A percentile compares a stretch with the other conserved stretches of the same genome.
These are phyloP conservation scores for Ophiostoma sp. DNA, from an alignment of 2,329 filamentous ascomycete genomes.

Conservation along the genomic window DNA sequence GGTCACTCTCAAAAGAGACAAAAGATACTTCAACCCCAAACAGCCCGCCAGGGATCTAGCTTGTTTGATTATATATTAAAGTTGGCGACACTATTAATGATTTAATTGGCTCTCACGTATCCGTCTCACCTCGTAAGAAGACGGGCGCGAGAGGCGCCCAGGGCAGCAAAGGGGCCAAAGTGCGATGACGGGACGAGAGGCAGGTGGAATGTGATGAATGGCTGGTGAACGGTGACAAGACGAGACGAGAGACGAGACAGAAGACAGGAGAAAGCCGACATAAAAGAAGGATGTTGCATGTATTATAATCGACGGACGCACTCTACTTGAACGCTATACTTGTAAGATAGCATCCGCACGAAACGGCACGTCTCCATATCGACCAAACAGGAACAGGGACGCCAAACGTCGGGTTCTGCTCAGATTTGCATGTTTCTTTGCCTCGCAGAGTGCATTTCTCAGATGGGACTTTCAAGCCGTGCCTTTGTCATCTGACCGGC, in stretches of 20 bases:
- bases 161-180: no score
- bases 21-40: conserved; percentile 10
- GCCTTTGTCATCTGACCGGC: not conserved
- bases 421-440: not conserved
- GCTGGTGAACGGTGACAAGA: no score
- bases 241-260: no score
- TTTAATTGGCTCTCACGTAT: not conserved
- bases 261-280: no score
- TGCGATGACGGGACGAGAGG: no score
- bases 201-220: no score
- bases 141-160: no score
- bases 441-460: not conserved
- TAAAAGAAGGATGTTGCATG: no score
- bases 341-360: not conserved
- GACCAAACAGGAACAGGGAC: not conserved
- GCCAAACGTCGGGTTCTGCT: not conserved
- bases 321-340: no score
- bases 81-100: not conserved
- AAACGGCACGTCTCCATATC: not conserved
- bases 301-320: no score
- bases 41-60: not conserved
- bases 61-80: not conserved
- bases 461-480: not conserved
- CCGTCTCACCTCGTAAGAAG: not conserved
- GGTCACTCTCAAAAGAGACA: conserved; percentile 14